phyloP scores from a whole-genome alignment of 73 alveolate species.

The Effrenium voratum region DNA sequence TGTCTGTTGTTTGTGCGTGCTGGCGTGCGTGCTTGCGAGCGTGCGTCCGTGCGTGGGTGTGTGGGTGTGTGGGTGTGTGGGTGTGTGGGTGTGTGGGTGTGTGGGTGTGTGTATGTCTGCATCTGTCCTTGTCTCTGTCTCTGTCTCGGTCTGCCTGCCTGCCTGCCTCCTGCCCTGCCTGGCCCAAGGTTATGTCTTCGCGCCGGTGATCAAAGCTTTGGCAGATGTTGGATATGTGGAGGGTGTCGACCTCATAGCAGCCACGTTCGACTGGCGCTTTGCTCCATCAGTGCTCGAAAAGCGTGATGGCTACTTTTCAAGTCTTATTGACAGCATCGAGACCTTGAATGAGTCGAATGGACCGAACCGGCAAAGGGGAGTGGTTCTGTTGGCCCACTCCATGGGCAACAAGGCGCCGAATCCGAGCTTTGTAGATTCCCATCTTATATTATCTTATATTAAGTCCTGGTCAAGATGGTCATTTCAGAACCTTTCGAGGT shows the following conservation, averaged over 20 bases:
- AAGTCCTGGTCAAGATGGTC: no score
- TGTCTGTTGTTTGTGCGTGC: no score
- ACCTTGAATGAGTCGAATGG: neutral
- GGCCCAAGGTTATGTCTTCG: conserved; percentile 51
- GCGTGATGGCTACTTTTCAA: conserved; percentile 33
- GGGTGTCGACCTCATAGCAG: conserved; percentile 55
- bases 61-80: no score
- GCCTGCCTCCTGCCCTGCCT: no score
- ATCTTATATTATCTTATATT: no score
- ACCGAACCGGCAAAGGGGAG: neutral
- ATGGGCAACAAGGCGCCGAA: conserved; percentile 53
- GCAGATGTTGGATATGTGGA: conserved; percentile 41
- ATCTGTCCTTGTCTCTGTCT: no score
- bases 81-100: no score
- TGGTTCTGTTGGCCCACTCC: conserved; percentile 61
- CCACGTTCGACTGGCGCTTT: conserved; percentile 80
- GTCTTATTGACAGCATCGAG: conserved; percentile 11
- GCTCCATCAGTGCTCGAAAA: conserved; percentile 61
- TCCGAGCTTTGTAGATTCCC: neutral
- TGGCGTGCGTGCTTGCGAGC: no score
- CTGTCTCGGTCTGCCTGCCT: no score
- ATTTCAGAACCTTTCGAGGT: neutral
- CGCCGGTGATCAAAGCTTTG: conserved; percentile 31
- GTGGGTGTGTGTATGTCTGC: no score
- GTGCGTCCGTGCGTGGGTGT: no score